Base-by-base conservation (phyloP, 768 basidiomycete species). In the Hirschioporus abietinus region DNA sequence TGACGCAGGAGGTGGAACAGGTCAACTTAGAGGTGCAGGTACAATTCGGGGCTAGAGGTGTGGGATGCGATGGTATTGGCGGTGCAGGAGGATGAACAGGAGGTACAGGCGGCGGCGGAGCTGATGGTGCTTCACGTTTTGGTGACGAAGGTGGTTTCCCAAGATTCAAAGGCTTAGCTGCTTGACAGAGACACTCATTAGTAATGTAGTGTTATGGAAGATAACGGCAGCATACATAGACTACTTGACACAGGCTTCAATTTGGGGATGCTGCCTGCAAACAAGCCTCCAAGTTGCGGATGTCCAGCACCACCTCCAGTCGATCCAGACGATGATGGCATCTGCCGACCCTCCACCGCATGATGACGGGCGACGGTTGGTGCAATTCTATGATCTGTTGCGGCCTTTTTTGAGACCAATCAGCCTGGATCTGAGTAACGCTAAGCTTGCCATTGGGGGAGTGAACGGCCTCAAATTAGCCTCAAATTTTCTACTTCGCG, bases 221-320 rank as follows among this genome's bases (percentile, higher is more conserved):
- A 68, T 58, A 65, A 65, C 69, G 67, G 59, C 59, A 65, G 69
- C 82, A 67, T 72, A 90, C 90, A 85, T 66, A 81, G 76, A 75
- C 79, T 82, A 65, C 73, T 81, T 15, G 87, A 91, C n/a, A 90
- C 84, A 60, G 93, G 86, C 80, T 90, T 96, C 72, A 96, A 74
- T 74, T 92, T 95, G 4, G 95, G 95, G 81, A 96, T 88, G 0
- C 95, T 94, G 18, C 93, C 94, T 59, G 95, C 93, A 73, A 97
- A 96, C 12, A 97, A 77, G 1, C 86, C 89, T 35, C 87, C 95
- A 4, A 96, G 79, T 75, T 95, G 93, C 26, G 93, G 92, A 27
- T 93, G 87, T 7, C 82, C 87, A n/a, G 74, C 78, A 7, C 76
- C 73, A 8, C 72, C 72, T n/a, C 72, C 76, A 57, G 81, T 83